phyloP scores from a whole-genome alignment of 1,139 yeast genomes.

The Diutina catenulata region DNA sequence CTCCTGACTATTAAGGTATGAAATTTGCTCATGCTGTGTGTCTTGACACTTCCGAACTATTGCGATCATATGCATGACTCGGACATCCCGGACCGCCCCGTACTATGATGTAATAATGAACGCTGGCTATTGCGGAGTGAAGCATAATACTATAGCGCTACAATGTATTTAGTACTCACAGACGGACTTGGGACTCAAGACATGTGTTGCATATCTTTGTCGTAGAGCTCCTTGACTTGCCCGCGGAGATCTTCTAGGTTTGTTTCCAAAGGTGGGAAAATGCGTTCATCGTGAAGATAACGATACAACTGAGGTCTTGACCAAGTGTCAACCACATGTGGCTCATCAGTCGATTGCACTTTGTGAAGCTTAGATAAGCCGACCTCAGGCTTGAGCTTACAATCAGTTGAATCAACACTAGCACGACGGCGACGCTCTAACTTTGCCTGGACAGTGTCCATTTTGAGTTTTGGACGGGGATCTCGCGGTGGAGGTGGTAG shows the following conservation, averaged over 20 bases:
- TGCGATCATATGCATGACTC: not conserved
- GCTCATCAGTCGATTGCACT: not conserved
- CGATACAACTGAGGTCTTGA: not conserved
- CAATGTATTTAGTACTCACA: not conserved
- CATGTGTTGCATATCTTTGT: not conserved
- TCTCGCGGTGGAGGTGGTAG: not conserved
- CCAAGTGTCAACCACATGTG: slow-evolving; percentile 4
- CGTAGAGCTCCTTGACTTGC: not conserved
- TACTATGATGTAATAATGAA: not conserved
- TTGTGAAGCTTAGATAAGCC: not conserved
- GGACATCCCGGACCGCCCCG: not conserved
- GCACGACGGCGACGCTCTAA: slow-evolving; percentile 2
- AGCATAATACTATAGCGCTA: not conserved
- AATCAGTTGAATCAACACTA: slow-evolving; percentile 1
- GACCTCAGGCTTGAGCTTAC: not conserved
- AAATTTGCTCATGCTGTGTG: not conserved
- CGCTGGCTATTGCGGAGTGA: not conserved
- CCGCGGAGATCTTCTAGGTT: not conserved
- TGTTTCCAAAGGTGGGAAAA: not conserved
- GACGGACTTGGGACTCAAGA: not conserved
- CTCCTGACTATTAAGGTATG: not conserved
- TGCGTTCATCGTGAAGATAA: slow-evolving; percentile 1
- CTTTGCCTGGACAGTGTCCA: too few species aligned
- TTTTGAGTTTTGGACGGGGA: not conserved
- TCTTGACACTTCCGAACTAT: not conserved